Percentiles rank a stretch among this genome's conserved stretches.
Evolutionary conservation across 495 filamentous ascomycete species (phyloP).

Genomic region (Penicillium lagena): DNA sequence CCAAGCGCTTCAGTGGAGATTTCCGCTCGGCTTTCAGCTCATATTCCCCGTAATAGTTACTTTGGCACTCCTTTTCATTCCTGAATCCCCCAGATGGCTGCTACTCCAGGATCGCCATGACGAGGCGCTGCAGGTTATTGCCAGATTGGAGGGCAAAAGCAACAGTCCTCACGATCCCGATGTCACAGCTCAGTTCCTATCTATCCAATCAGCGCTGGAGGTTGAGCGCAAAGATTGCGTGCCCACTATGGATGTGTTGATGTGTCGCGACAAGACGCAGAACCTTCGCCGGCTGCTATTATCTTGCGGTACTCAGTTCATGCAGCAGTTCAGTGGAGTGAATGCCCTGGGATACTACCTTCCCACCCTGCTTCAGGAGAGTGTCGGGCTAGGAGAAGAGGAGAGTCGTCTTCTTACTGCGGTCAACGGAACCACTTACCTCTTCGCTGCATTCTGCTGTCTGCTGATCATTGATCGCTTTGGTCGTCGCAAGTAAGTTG

Average conservation of each 20-base stretch:
- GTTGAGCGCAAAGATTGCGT: constrained; percentile 10
- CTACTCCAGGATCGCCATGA: constrained; percentile 33
- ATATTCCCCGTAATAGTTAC: constrained; percentile 33
- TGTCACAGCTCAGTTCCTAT: constrained; percentile 14
- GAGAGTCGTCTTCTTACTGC: constrained; percentile 21
- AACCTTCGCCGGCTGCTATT: constrained; percentile 16
- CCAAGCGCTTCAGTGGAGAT: constrained; percentile 35
- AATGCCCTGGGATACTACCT: constrained; percentile 7
- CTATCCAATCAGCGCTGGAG: constrained; percentile 15
- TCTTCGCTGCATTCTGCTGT: constrained; percentile 19
- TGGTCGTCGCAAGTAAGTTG: constrained; percentile 20
- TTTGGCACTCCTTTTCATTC: neutral
- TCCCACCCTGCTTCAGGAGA: constrained; percentile 19
- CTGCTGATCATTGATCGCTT: constrained; percentile 17
- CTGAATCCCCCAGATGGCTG: constrained; percentile 19
- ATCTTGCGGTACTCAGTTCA: constrained; percentile 21
- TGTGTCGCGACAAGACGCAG: constrained; percentile 15
- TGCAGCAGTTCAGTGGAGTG: constrained; percentile 20
- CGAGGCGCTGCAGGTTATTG: constrained; percentile 50
- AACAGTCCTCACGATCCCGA: constrained; percentile 43
- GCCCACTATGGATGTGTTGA: constrained; percentile 4
- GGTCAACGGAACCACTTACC: constrained; percentile 21
- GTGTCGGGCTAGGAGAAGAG: constrained; percentile 16
- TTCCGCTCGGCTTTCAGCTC: constrained; percentile 45
- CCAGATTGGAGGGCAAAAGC: constrained; percentile 23